Conservation (phyloP, 2,329 filamentous ascomycete species). For the Alternaria dauci region DNA sequence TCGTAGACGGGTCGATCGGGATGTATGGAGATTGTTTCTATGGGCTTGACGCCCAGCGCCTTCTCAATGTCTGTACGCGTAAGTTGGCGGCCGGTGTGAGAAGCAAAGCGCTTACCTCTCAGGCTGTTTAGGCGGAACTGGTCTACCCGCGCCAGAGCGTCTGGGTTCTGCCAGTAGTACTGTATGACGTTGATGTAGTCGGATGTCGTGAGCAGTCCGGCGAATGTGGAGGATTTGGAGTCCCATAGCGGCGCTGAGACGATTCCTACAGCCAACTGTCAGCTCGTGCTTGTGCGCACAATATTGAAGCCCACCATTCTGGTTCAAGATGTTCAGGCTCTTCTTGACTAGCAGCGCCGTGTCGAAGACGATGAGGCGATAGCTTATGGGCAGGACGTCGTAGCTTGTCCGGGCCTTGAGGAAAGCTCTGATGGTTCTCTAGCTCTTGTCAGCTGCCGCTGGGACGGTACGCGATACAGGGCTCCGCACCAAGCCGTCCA, state of each 20-base stretch:
- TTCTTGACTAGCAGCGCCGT: constrained; percentile 96
- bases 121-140: constrained; percentile 93
- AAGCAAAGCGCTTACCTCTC: constrained; percentile 68
- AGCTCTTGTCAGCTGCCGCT: constrained; percentile 24
- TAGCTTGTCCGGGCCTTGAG: constrained; percentile 96
- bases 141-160: constrained; percentile 87
- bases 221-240: constrained; percentile 89
- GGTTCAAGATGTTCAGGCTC: constrained; percentile 91
- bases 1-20: constrained; percentile 91
- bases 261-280: constrained; percentile 70
- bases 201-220: constrained; percentile 90
- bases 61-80: constrained; percentile 82
- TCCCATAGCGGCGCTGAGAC: constrained; percentile 98
- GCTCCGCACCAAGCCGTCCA: constrained; percentile 75
- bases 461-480: neutral
- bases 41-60: constrained; percentile 86
- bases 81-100: constrained; percentile 10
- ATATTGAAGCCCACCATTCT: constrained; percentile 74
- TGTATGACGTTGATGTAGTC: constrained; percentile 99
- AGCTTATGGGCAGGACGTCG: constrained; percentile 95
- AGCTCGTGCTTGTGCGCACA: constrained; percentile 14
- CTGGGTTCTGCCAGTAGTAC: constrained; percentile 97
- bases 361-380: constrained; percentile 94
- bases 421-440: constrained; percentile 91
- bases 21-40: constrained; percentile 96